Evolutionary conservation across 352 stramenopile genomes (phyloP).

Genomic region (Phytophthora ramorum): DNA sequence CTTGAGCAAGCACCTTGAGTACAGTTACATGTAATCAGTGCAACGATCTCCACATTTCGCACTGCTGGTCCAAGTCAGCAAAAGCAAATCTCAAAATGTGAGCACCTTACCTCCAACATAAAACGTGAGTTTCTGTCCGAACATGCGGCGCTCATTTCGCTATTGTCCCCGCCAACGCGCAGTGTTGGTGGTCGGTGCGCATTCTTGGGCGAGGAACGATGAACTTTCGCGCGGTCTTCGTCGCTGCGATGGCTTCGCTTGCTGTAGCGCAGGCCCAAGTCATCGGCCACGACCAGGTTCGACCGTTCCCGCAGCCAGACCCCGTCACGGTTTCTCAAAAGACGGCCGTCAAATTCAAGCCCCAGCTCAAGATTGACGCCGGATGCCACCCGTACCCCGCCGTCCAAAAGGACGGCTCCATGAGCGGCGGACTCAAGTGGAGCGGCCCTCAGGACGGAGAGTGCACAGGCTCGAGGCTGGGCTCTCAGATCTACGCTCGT

Average conservation of each 20-base stretch:
- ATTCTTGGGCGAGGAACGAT: slow-evolving; percentile 9
- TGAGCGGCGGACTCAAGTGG: slow-evolving; percentile 35
- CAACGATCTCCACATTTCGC: too few relatives aligned
- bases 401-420: slow-evolving; percentile 31
- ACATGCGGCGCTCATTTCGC: slow-evolving; percentile 13
- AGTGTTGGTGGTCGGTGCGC: neutral
- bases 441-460: slow-evolving; percentile 29
- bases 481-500: slow-evolving; percentile 34
- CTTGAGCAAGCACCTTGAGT: too few relatives aligned
- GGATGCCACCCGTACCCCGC: slow-evolving; percentile 34
- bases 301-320: slow-evolving; percentile 29
- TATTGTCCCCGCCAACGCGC: slow-evolving; percentile 3
- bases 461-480: slow-evolving; percentile 32
- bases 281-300: slow-evolving; percentile 30
- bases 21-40: too few relatives aligned
- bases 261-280: slow-evolving; percentile 19
- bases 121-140: slow-evolving; percentile 9
- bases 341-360: slow-evolving; percentile 29
- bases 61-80: neutral
- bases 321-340: slow-evolving; percentile 27
- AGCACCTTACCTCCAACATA: slow-evolving; percentile 24
- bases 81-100: slow-evolving; percentile 24
- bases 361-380: slow-evolving; percentile 32
- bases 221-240: slow-evolving; percentile 14
- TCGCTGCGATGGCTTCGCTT: slow-evolving; percentile 17